phyloP scores from a whole-genome alignment of 441 rosid species.

The Breynia disticha region DNA sequence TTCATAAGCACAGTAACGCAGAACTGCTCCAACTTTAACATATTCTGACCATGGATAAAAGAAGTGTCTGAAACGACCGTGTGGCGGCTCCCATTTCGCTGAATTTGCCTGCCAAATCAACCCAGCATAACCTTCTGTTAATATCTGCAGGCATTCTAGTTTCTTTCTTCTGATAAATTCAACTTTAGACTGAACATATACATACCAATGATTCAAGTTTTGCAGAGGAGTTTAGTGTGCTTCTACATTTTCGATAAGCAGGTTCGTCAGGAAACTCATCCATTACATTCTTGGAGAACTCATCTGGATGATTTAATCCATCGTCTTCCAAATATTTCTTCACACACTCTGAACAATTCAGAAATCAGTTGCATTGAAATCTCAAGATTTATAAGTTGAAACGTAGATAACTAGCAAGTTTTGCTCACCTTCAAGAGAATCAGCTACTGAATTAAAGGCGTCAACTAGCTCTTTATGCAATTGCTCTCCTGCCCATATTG shows the following conservation, averaged over 20 bases:
- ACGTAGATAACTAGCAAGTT: neutral
- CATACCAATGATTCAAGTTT: constrained; percentile 50
- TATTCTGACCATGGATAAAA: constrained; percentile 65
- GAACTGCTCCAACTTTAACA: constrained; percentile 54
- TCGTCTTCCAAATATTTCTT: constrained; percentile 54
- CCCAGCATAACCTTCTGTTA: constrained; percentile 10
- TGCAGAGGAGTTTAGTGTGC: constrained; percentile 40
- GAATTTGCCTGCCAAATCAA: constrained; percentile 32
- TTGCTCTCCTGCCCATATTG: constrained; percentile 60
- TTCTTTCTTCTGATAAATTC: neutral
- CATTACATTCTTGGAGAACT: constrained; percentile 44
- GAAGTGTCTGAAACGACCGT: constrained; percentile 49
- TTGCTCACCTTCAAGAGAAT: constrained; percentile 48
- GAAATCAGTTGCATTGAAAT: neutral
- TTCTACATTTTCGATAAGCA: constrained; percentile 40
- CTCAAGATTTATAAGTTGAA: neutral
- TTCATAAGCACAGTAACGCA: constrained; percentile 51
- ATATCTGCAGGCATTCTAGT: neutral
- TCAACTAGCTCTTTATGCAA: constrained; percentile 44
- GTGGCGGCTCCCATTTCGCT: constrained; percentile 68
- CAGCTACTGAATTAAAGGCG: constrained; percentile 41
- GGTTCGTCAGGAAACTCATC: constrained; percentile 65
- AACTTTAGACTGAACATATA: neutral
- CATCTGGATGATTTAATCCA: constrained; percentile 29
- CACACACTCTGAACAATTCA: constrained; percentile 40